A percentile compares a stretch with the other conserved stretches of the same genome.
These are phyloP conservation scores for Juglanconis oblonga DNA, from an alignment of 2,329 filamentous ascomycete species.

Conservation along the genomic window DNA sequence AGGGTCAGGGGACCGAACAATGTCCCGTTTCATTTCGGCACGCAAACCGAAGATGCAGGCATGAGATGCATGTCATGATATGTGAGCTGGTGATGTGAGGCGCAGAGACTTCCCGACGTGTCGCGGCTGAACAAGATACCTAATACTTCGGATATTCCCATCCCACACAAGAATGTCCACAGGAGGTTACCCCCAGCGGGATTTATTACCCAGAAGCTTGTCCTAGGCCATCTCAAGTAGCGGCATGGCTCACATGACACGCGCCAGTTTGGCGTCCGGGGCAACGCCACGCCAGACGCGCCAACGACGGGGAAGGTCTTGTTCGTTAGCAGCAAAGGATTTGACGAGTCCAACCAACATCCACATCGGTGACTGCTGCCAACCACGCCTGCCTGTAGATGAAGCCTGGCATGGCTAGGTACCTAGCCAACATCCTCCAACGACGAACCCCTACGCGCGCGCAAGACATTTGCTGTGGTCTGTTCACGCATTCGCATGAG, in stretches of 20 bases:
- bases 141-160: too few relatives aligned
- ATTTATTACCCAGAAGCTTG: too few relatives aligned
- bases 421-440: neutral
- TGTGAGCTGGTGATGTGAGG: neutral
- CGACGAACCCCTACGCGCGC: neutral
- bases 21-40: neutral
- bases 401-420: neutral
- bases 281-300: constrained; percentile 3
- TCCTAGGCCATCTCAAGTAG: too few relatives aligned
- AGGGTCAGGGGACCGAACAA: neutral
- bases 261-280: constrained; percentile 4
- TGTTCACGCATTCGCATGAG: neutral
- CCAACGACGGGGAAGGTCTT: constrained; percentile 4
- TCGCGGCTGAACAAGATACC: too few relatives aligned
- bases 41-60: neutral
- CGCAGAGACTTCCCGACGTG: too few relatives aligned
- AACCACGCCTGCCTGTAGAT: neutral
- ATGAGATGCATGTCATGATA: neutral
- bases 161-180: too few relatives aligned
- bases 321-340: neutral
- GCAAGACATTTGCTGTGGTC: neutral
- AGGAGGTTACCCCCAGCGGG: too few relatives aligned
- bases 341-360: neutral
- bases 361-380: neutral
- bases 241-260: neutral